Evolutionary conservation across 2,329 filamentous ascomycete species (phyloP).

Genomic region (Calonectria ilicicola): DNA sequence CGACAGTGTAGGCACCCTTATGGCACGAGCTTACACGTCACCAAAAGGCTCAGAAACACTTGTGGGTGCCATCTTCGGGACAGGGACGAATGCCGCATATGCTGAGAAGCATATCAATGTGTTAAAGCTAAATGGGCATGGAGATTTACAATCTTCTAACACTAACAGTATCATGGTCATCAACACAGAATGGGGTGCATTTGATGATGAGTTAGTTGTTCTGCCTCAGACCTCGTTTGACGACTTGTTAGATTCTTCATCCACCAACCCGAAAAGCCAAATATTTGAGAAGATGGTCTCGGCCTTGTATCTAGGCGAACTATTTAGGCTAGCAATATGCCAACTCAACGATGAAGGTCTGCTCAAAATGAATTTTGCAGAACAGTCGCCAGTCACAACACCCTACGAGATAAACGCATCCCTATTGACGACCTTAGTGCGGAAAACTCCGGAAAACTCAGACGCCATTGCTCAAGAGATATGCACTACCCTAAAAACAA

Average conservation of each 20-base stretch:
- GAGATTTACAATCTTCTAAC: background rate
- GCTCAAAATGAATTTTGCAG: background rate
- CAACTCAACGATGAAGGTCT: background rate
- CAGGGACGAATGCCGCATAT: constrained; percentile 85
- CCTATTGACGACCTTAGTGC: background rate
- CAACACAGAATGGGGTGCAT: constrained; percentile 27
- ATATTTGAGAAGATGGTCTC: constrained; percentile 89
- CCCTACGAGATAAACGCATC: background rate
- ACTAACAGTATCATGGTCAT: constrained; percentile 8
- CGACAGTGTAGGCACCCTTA: constrained; percentile 75
- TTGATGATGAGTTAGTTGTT: constrained; percentile 10
- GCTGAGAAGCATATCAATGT: constrained; percentile 72
- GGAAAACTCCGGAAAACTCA: background rate
- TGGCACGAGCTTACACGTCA: constrained; percentile 76
- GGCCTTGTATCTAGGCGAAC: constrained; percentile 84
- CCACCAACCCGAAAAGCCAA: constrained; percentile 80
- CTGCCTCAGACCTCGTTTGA: constrained; percentile 11
- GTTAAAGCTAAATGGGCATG: constrained; percentile 60
- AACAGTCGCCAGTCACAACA: background rate
- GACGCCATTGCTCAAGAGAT: background rate
- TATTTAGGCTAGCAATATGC: constrained; percentile 69
- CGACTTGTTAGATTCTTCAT: constrained; percentile 68
- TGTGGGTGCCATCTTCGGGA: constrained; percentile 84
- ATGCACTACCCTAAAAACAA: background rate
- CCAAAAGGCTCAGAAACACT: constrained; percentile 62